Percentiles rank a stretch among this genome's conserved stretches.
Evolutionary conservation across 495 filamentous ascomycete species (phyloP).

Genomic region (Achaetomiella virescens): DNA sequence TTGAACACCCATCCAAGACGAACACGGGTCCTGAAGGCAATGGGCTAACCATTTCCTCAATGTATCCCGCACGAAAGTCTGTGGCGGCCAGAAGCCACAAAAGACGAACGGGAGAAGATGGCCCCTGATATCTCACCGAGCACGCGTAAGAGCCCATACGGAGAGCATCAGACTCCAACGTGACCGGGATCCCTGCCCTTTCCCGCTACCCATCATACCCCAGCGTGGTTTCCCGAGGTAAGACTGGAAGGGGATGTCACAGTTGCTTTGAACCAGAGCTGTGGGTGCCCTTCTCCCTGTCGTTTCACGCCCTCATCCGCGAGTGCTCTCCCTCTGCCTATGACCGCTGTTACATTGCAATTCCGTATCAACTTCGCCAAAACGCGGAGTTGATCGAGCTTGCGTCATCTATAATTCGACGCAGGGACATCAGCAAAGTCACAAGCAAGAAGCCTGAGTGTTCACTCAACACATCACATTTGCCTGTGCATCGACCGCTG

Average conservation of each 20-base stretch:
- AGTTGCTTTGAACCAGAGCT: not conserved
- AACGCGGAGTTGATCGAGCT: not conserved
- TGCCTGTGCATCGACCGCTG: constrained; percentile 1
- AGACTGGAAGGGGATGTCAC: not conserved
- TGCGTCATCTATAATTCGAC: not conserved
- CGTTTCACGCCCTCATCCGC: too few species aligned
- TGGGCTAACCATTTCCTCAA: too few species aligned
- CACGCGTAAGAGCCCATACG: too few species aligned
- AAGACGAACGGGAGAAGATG: too few species aligned
- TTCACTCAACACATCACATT: constrained; percentile 2
- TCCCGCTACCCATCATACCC: not conserved
- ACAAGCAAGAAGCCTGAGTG: not conserved
- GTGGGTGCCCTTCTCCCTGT: too few species aligned
- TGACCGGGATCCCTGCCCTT: too few species aligned
- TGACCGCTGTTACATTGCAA: constrained; percentile 1
- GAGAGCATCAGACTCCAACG: too few species aligned
- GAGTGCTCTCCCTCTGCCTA: not conserved
- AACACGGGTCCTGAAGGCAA: too few species aligned
- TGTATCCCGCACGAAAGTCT: too few species aligned
- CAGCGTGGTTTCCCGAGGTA: not conserved
- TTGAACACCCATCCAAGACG: too few species aligned
- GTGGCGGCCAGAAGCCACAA: too few species aligned
- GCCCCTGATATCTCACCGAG: too few species aligned
- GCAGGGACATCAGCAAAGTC: not conserved
- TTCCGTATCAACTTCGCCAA: not conserved